A percentile compares a stretch with the other conserved stretches of the same genome.
Conservation (phyloP, 2,329 filamentous ascomycete genomes). For the Berkeleyomyces basicola region DNA sequence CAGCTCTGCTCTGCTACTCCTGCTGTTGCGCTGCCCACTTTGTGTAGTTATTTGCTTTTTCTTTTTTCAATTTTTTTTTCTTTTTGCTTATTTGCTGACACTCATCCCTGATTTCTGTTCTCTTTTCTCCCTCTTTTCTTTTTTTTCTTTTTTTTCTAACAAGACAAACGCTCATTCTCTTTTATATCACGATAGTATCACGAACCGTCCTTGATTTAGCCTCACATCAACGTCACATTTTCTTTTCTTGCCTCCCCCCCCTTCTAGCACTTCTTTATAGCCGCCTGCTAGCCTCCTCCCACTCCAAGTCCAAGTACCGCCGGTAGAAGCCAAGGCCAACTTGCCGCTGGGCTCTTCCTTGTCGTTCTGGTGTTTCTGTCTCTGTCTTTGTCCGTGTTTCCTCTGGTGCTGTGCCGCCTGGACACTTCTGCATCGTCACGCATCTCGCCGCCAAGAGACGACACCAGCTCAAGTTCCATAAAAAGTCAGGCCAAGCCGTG, state of each 20-base stretch:
- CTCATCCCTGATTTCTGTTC: not conserved
- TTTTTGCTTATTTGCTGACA: not conserved
- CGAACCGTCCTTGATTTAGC: too few species aligned
- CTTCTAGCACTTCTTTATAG: too few species aligned
- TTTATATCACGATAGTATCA: not conserved
- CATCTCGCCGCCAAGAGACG: not conserved
- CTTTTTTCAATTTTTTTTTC: not conserved
- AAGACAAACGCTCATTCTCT: not conserved
- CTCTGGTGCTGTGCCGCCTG: not conserved
- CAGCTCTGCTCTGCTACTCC: not conserved
- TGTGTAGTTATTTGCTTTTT: not conserved
- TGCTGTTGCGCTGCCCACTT: not conserved
- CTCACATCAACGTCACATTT: not conserved
- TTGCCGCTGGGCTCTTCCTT: not conserved
- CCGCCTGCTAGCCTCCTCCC: too few species aligned
- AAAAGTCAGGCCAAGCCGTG: too few species aligned
- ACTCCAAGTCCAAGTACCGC: not conserved
- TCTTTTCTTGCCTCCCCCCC: not conserved
- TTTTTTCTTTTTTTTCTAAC: not conserved
- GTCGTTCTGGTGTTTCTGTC: not conserved
- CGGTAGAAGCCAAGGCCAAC: not conserved
- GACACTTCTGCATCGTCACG: not conserved
- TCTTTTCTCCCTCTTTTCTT: slow-evolving; percentile 1
- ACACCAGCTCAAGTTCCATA: not conserved
- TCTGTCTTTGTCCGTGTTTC: not conserved